These are phyloP conservation scores for Epichloe festucae DNA, from an alignment of 2,329 filamentous ascomycete species.

Conservation along the genomic window DNA sequence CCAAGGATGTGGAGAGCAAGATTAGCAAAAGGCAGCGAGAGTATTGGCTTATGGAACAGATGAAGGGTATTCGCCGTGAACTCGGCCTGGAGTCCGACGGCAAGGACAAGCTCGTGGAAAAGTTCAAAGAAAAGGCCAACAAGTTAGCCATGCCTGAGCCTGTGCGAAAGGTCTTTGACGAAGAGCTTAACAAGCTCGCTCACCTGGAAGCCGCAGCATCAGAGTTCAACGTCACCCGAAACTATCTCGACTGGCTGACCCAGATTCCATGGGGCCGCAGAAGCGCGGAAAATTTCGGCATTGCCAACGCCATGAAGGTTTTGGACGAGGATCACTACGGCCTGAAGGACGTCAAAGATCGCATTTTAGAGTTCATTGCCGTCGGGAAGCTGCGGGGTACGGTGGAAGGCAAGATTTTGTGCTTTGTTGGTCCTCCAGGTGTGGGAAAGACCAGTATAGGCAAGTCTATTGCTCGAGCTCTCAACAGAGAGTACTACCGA, in stretches of 20 bases:
- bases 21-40: conserved; percentile 95
- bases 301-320: conserved; percentile 78
- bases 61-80: conserved; percentile 95
- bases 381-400: conserved; percentile 94
- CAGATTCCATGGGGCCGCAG: conserved; percentile 96
- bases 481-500: conserved; percentile 94
- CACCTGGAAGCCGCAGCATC: conserved; percentile 92
- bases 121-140: conserved; percentile 87
- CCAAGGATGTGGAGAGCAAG: conserved; percentile 93
- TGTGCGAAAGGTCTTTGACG: conserved; percentile 95
- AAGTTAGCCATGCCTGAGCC: conserved; percentile 95
- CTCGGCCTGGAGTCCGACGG: conserved; percentile 94
- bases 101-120: conserved; percentile 95
- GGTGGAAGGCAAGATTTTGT: conserved; percentile 95
- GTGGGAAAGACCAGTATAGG: conserved; percentile 98
- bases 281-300: conserved; percentile 93
- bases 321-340: conserved; percentile 95
- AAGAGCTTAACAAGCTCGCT: conserved; percentile 93
- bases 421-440: conserved; percentile 92
- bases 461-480: conserved; percentile 88
- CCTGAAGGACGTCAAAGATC: conserved; percentile 94
- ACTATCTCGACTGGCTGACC: conserved; percentile 97
- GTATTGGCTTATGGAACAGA: conserved; percentile 98
- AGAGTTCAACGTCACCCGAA: conserved; percentile 96
- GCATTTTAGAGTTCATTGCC: conserved; percentile 95